Conservation (phyloP, 495 filamentous ascomycete genomes). For the Tuber indicum region DNA sequence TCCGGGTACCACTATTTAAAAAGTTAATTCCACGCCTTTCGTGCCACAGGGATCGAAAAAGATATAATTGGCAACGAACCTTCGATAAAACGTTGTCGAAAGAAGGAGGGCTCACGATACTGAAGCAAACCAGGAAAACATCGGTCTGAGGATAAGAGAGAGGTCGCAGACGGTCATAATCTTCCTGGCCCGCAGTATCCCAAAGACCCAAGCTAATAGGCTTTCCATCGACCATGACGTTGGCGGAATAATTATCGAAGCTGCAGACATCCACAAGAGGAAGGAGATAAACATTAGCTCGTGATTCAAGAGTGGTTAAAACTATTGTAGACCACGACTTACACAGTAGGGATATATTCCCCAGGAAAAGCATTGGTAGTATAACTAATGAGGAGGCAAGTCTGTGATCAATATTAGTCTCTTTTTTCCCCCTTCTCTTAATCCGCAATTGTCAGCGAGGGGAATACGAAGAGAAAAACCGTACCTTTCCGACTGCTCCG, state of each 20-base stretch:
- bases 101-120: conserved; percentile 91
- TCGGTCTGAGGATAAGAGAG: conserved; percentile 97
- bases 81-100: conserved; percentile 98
- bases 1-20: conserved; percentile 79
- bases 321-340: conserved; percentile 46
- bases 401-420: conserved; percentile 53
- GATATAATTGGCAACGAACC: conserved; percentile 49
- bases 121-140: conserved; percentile 97
- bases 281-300: conserved; percentile 7
- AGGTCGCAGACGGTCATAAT: conserved; percentile 91
- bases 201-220: conserved; percentile 94
- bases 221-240: conserved; percentile 96
- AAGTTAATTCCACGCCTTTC: conserved; percentile 14
- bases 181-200: conserved; percentile 99
- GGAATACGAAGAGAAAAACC: conserved; percentile 17
- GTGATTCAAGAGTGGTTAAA: background rate
- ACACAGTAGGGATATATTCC: conserved; percentile 99
- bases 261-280: conserved; percentile 48
- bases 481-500: conserved; percentile 95
- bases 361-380: conserved; percentile 98
- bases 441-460: conserved; percentile 16
- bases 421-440: background rate
- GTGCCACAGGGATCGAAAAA: background rate
- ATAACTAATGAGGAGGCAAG: conserved; percentile 97
- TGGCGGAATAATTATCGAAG: conserved; percentile 98